phyloP scores from a whole-genome alignment of 345 rosid genomes.

The Aquilaria malaccensis region DNA sequence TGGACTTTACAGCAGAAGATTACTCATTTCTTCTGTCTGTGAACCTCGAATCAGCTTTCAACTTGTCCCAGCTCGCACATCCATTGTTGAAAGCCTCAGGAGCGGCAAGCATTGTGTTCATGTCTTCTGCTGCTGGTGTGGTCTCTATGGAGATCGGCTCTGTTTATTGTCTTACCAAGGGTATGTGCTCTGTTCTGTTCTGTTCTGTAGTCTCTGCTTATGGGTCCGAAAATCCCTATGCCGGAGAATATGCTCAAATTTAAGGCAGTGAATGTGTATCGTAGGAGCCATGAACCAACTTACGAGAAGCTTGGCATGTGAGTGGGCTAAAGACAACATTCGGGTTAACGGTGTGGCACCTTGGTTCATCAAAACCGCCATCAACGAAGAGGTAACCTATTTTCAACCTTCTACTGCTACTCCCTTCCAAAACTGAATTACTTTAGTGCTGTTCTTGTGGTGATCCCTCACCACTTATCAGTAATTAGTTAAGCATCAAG shows the following conservation, averaged over 20 bases:
- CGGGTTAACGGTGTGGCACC: conserved; percentile 81
- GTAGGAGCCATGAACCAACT: conserved; percentile 71
- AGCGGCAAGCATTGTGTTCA: conserved; percentile 38
- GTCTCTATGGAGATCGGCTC: too few relatives aligned
- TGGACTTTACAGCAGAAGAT: conserved; percentile 34
- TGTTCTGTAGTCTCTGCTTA: too few relatives aligned
- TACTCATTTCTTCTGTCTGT: conserved; percentile 21
- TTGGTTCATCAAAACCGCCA: conserved; percentile 70
- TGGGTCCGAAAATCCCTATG: too few relatives aligned
- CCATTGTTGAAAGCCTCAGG: conserved; percentile 46
- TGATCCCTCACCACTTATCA: neutral
- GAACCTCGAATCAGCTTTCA: conserved; percentile 48
- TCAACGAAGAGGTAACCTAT: conserved; percentile 19
- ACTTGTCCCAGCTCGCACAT: conserved; percentile 47
- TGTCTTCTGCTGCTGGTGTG: conserved; percentile 36
- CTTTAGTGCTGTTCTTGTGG: neutral
- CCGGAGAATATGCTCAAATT: too few relatives aligned
- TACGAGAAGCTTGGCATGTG: conserved; percentile 63
- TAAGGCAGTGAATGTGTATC: too few relatives aligned
- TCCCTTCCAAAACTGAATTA: too few relatives aligned
- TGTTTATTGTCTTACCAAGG: too few relatives aligned
- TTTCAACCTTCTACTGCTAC: neutral
- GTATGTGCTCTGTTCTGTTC: too few relatives aligned
- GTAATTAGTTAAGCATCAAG: neutral
- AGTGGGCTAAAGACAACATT: conserved; percentile 80